These are phyloP conservation scores for Apiotrichum domesticum DNA, from an alignment of 1,284 basidiomycete genomes.

Conservation along the genomic window DNA sequence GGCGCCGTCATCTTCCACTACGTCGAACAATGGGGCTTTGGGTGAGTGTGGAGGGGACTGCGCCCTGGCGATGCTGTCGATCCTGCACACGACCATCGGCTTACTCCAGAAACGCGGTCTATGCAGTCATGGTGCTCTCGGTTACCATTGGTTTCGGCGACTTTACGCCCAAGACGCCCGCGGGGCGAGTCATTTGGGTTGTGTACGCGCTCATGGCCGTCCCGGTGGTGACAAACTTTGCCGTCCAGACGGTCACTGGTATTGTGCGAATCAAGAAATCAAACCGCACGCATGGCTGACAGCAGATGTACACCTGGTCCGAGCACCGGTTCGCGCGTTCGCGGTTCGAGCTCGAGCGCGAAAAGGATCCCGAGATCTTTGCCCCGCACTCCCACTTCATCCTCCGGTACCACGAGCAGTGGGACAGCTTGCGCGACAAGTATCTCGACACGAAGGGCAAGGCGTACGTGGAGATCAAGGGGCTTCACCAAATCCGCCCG, in stretches of 20 bases:
- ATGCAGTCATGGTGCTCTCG: conserved; percentile 38
- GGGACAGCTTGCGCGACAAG: conserved; percentile 21
- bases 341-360: conserved; percentile 12
- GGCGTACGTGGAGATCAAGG: not conserved
- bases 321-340: conserved; percentile 12
- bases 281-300: not conserved
- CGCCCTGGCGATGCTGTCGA: not conserved
- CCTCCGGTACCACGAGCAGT: conserved; percentile 27
- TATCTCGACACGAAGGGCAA: conserved; percentile 5
- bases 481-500: not conserved
- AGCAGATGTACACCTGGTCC: conserved; percentile 14
- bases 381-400: conserved; percentile 42
- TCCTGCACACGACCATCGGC: too few species aligned
- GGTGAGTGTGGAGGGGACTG: conserved; percentile 17
- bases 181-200: conserved; percentile 44
- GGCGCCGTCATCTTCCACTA: conserved; percentile 41
- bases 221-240: conserved; percentile 50
- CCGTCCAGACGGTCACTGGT: conserved; percentile 47
- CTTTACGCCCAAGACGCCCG: conserved; percentile 31
- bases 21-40: conserved; percentile 45
- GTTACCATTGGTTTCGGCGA: conserved; percentile 47
- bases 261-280: conserved; percentile 27
- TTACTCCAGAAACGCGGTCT: conserved; percentile 24
- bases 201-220: conserved; percentile 48
- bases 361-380: conserved; percentile 32